Percentiles rank a stretch among this genome's conserved stretches.
These are phyloP conservation scores for Kodamaea plutei DNA, from an alignment of 1,139 yeast species.

Conservation along the genomic window DNA sequence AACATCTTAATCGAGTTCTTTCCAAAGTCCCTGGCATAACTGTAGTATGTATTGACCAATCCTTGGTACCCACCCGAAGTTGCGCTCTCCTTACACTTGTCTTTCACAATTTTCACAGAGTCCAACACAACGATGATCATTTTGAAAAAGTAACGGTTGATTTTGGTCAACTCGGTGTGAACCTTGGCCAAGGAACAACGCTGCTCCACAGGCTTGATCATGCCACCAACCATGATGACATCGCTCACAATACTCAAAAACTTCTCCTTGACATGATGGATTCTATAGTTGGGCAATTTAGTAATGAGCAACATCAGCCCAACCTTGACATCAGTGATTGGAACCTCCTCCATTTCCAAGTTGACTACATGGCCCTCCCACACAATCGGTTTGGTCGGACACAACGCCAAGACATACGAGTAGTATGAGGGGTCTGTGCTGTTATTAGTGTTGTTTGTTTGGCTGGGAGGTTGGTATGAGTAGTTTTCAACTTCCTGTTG, in stretches of 20 bases:
- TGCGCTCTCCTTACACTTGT: conserved; percentile 32
- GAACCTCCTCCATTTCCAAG: conserved; percentile 45
- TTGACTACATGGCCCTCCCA: conserved; percentile 85
- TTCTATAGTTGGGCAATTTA: conserved; percentile 34
- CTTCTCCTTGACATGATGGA: conserved; percentile 35
- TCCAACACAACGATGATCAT: conserved; percentile 67
- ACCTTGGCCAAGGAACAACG: conserved; percentile 72
- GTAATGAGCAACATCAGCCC: conserved; percentile 73
- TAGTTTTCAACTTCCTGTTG: conserved; percentile 17
- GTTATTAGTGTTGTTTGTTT: conserved; percentile 3
- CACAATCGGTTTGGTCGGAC: conserved; percentile 79
- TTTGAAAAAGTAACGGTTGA: conserved; percentile 64
- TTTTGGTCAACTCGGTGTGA: conserved; percentile 66
- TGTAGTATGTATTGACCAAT: conserved; percentile 68
- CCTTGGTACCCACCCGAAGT: conserved; percentile 62
- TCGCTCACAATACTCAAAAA: conserved; percentile 54
- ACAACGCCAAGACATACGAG: conserved; percentile 69
- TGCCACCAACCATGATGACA: conserved; percentile 41
- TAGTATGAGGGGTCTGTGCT: conserved; percentile 27
- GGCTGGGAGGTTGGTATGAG: conserved; percentile 3
- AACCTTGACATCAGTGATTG: conserved; percentile 49
- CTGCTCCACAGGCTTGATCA: conserved; percentile 46
- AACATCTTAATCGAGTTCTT: conserved; percentile 64
- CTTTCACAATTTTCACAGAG: conserved; percentile 54
- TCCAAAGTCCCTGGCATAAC: conserved; percentile 82